phyloP scores from a whole-genome alignment of 495 filamentous ascomycete species.

The Clohesyomyces aquaticus region DNA sequence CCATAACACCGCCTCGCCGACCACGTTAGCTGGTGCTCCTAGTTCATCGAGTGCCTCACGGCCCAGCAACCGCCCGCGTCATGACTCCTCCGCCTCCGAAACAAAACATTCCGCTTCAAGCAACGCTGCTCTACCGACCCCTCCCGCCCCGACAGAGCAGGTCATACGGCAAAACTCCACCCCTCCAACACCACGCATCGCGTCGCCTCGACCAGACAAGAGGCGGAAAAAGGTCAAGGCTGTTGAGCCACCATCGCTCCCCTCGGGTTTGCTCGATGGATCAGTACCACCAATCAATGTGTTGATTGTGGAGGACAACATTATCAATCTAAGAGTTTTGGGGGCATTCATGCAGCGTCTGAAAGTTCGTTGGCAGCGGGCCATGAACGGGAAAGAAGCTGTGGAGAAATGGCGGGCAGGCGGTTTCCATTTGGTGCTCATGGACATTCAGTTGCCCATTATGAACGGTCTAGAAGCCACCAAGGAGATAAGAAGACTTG shows the following conservation, averaged over 20 bases:
- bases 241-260: constrained; percentile 54
- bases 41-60: constrained; percentile 36
- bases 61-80: constrained; percentile 40
- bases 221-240: constrained; percentile 54
- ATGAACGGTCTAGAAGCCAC: constrained; percentile 98
- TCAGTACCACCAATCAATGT: constrained; percentile 96
- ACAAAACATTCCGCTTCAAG: constrained; percentile 42
- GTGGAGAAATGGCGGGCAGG: constrained; percentile 90
- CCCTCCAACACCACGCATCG: constrained; percentile 62
- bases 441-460: constrained; percentile 97
- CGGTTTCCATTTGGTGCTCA: constrained; percentile 95
- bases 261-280: constrained; percentile 73
- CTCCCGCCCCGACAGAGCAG: constrained; percentile 56
- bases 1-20: constrained; percentile 83
- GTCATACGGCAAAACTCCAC: constrained; percentile 52
- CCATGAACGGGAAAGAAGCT: constrained; percentile 90
- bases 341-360: constrained; percentile 96
- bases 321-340: constrained; percentile 90
- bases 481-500: constrained; percentile 88
- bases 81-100: constrained; percentile 46
- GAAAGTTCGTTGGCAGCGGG: constrained; percentile 97
- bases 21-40: constrained; percentile 51
- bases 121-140: constrained; percentile 62
- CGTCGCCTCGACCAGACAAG: constrained; percentile 58
- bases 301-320: constrained; percentile 96